Percentiles rank a stretch among this genome's conserved stretches.
Evolutionary conservation across 306 rosid genomes (phyloP).

Genomic region (Castanea sativa): DNA sequence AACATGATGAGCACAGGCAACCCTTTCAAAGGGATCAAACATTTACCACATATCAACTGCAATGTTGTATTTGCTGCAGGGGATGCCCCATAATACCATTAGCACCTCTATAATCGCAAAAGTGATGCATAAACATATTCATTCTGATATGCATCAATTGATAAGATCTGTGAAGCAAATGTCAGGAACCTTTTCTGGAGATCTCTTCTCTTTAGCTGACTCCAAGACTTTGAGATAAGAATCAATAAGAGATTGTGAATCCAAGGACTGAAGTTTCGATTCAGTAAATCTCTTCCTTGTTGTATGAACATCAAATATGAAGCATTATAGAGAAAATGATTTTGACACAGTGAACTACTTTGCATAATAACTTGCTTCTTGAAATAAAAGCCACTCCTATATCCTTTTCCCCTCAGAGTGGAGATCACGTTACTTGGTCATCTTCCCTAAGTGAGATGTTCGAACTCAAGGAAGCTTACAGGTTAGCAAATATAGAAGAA

Average conservation of each 20-base stretch:
- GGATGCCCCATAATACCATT: slow-evolving; percentile 31
- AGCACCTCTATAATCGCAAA: slow-evolving; percentile 21
- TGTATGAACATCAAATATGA: slow-evolving; percentile 35
- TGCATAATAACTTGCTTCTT: not conserved
- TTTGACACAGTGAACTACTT: slow-evolving; percentile 4
- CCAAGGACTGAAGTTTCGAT: slow-evolving; percentile 71
- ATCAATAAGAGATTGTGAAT: slow-evolving; percentile 57
- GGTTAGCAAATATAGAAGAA: no score
- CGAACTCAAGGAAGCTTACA: no score
- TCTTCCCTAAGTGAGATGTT: no score
- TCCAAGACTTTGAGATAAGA: slow-evolving; percentile 63
- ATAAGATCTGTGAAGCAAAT: slow-evolving; percentile 14
- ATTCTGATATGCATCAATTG: slow-evolving; percentile 16
- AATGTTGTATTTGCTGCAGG: slow-evolving; percentile 76
- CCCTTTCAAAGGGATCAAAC: slow-evolving; percentile 95
- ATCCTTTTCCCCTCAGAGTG: no score
- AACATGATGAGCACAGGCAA: slow-evolving; percentile 81
- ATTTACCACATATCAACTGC: slow-evolving; percentile 93
- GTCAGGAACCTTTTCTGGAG: slow-evolving; percentile 59
- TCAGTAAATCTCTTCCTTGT: slow-evolving; percentile 83
- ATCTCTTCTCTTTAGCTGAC: slow-evolving; percentile 77
- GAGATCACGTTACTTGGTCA: no score
- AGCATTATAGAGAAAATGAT: slow-evolving; percentile 1
- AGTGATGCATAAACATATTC: not conserved
- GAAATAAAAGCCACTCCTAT: no score